phyloP scores from a whole-genome alignment of 1,284 basidiomycete genomes.

The Boletus sp. region DNA sequence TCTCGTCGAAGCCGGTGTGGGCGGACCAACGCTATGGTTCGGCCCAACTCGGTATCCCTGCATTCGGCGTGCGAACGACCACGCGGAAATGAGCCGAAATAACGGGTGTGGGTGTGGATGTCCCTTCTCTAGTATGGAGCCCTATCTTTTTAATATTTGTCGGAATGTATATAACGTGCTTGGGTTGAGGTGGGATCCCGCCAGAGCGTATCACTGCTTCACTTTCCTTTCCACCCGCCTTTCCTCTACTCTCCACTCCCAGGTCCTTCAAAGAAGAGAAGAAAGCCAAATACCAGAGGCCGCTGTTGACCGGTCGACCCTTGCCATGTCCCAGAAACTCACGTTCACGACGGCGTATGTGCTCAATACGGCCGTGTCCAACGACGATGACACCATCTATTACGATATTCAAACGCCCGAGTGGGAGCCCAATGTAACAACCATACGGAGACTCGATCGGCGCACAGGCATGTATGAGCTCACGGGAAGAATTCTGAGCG shows the following conservation, averaged over 20 bases:
- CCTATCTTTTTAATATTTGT: neutral
- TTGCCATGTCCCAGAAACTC: constrained; percentile 34
- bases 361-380: constrained; percentile 41
- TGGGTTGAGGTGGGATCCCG: neutral
- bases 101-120: neutral
- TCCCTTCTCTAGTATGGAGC: neutral
- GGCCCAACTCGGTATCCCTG: neutral
- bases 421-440: constrained; percentile 40
- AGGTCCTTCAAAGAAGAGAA: neutral
- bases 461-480: constrained; percentile 31
- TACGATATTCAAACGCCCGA: constrained; percentile 44
- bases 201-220: neutral
- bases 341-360: constrained; percentile 40
- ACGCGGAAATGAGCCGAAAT: neutral
- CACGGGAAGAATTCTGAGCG: constrained; percentile 37
- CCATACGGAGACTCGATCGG: constrained; percentile 36
- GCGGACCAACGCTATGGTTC: neutral
- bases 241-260: neutral
- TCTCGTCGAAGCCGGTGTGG: neutral
- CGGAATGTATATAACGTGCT: neutral
- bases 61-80: neutral
- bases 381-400: constrained; percentile 39
- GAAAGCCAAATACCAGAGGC: neutral
- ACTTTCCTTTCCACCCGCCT: neutral
- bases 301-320: neutral